Base-by-base conservation (phyloP, 352 stramenopile species). In the Nothophytophthora sp. region DNA sequence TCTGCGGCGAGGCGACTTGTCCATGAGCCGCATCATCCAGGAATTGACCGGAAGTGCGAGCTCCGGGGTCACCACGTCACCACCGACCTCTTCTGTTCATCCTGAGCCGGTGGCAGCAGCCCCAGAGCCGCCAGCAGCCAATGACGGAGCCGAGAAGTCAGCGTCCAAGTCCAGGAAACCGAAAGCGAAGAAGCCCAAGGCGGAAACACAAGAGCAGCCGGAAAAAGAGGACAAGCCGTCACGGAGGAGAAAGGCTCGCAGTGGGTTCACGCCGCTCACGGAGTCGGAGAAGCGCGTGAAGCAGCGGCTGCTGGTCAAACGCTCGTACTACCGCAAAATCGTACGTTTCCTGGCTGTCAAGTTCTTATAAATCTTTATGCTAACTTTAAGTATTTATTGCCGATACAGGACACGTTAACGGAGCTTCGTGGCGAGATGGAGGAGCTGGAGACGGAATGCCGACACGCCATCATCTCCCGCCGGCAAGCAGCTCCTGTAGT, bases 321-420 rank as follows among this genome's bases (percentile, higher is more conserved):
- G 62, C 10, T 89, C 75, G 27, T 89, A 89, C 62, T 87, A 89
- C 60, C 75, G 78, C 46, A 89, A 89, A 56, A 81, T 89, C 43
- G 73, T 84, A 55, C 32, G 72, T 79, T 55, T 46, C n/a, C 16
- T 25, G 8, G 19, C n/a, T 34, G 12, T 24, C 13, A 5, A 15
- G 16, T 35, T 12, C 2, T 48, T 5, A n/a, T 19, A 20, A 5
- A 11, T 9, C 20, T 11, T 19, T 15, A 18, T 36, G 16, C 11
- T n/a, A 39, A 19, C 25, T 22, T n/a, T 24, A 23, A 22, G 15
- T 3, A 25, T 23, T 32, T 29, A 8, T n/a, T n/a, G n/a, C 6
- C 3, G 2, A 0, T 46, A 3, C 45, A 81, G 73, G 71, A 87
- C 46, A 89, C 78, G 29, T 56, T 89, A 43, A 78, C 72, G 35